phyloP scores from a whole-genome alignment of 208 protist genomes.

The Tritrichomonas foetus region DNA sequence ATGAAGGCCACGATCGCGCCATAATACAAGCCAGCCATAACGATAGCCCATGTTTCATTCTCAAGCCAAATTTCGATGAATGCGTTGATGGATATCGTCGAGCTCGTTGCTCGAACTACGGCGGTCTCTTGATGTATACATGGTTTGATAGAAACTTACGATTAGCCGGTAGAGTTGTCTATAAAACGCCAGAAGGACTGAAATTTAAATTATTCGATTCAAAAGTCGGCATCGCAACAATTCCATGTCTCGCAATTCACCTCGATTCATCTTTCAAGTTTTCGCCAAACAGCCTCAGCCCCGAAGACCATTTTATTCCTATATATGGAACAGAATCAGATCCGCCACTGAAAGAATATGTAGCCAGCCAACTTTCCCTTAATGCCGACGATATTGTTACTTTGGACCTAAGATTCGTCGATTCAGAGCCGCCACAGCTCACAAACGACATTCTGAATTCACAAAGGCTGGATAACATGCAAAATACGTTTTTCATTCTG shows the following conservation, averaged over 20 bases:
- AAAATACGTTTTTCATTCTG: background rate
- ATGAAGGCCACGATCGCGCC: background rate
- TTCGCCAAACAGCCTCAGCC: too few relatives aligned
- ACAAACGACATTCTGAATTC: background rate
- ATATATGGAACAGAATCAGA: background rate
- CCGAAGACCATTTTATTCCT: background rate
- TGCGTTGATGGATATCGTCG: too few relatives aligned
- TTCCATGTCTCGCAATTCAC: background rate
- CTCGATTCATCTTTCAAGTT: background rate
- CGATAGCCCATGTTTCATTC: conserved; percentile 31
- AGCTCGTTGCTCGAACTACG: background rate
- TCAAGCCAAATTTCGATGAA: conserved; percentile 17
- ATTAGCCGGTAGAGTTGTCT: background rate
- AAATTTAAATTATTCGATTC: conserved; percentile 17
- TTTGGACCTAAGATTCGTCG: background rate
- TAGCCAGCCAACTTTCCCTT: background rate
- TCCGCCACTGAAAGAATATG: background rate
- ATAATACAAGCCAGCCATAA: background rate
- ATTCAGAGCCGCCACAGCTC: background rate
- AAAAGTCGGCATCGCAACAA: background rate
- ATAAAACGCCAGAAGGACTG: background rate
- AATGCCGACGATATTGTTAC: background rate
- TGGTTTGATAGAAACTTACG: background rate
- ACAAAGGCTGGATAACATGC: background rate
- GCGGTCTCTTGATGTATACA: background rate